These are phyloP conservation scores for Cylindrotheca fusiformis DNA, from an alignment of 108 stramenopile species.

Conservation along the genomic window DNA sequence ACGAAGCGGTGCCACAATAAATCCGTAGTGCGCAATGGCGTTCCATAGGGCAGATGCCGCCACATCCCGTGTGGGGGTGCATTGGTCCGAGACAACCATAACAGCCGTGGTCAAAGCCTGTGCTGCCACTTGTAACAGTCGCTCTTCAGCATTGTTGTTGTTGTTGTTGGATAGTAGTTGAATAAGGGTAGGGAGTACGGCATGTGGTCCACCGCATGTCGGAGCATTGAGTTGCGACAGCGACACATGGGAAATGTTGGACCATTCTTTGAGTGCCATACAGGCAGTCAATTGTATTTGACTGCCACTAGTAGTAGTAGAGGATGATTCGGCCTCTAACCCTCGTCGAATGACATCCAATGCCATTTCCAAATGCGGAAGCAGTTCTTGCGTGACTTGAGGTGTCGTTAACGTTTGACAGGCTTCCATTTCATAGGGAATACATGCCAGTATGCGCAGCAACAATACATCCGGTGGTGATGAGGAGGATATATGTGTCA, in stretches of 20 bases:
- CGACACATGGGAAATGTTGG: slow-evolving; percentile 25
- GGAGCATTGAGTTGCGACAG: slow-evolving; percentile 28
- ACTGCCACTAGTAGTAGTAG: too few species aligned
- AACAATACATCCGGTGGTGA: slow-evolving; percentile 6
- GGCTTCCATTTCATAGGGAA: slow-evolving; percentile 33
- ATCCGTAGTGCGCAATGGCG: slow-evolving; percentile 33
- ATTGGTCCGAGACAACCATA: slow-evolving; percentile 31
- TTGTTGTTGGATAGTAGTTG: slow-evolving; percentile 36
- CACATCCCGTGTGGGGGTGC: slow-evolving; percentile 33
- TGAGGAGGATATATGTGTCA: slow-evolving; percentile 8
- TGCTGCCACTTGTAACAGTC: slow-evolving; percentile 25
- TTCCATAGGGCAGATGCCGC: slow-evolving; percentile 31
- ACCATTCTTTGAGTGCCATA: slow-evolving; percentile 31
- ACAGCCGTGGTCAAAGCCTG: slow-evolving; percentile 37
- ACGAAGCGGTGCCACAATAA: slow-evolving; percentile 37
- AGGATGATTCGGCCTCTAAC: slow-evolving; percentile 4
- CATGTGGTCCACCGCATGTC: slow-evolving; percentile 3
- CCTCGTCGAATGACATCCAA: slow-evolving; percentile 16
- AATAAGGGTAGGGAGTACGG: slow-evolving; percentile 38
- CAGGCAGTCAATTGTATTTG: slow-evolving; percentile 20
- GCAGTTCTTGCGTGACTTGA: slow-evolving; percentile 20
- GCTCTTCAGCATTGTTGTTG: slow-evolving; percentile 7
- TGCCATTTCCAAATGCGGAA: slow-evolving; percentile 17
- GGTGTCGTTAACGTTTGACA: slow-evolving; percentile 12
- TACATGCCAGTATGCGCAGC: slow-evolving; percentile 16